Percentiles rank a stretch among this genome's conserved stretches.
Evolutionary conservation across 2,329 filamentous ascomycete genomes (phyloP).

Genomic region (Dothidotthia symphoricarpi): DNA sequence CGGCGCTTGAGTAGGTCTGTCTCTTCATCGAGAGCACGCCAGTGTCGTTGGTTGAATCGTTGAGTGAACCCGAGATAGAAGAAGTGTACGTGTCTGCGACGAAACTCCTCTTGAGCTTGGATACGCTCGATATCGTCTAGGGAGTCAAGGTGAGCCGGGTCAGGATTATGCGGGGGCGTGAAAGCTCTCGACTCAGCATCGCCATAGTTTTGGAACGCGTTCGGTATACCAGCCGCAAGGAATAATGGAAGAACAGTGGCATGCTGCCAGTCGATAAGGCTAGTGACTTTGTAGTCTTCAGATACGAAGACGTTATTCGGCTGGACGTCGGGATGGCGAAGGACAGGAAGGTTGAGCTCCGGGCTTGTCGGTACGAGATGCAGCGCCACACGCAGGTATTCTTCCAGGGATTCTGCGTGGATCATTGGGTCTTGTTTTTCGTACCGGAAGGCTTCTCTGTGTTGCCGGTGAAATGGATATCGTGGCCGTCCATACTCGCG

Average conservation of each 20-base stretch:
- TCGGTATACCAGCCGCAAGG: conserved; percentile 41
- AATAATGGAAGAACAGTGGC: conserved; percentile 39
- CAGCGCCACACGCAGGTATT: conserved; percentile 18
- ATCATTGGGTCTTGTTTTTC: conserved; percentile 20
- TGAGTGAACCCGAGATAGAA: conserved; percentile 31
- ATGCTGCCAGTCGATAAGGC: conserved; percentile 48
- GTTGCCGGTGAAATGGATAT: conserved; percentile 19
- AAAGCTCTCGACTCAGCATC: conserved; percentile 28
- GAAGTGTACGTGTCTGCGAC: conserved; percentile 32
- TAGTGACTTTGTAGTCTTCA: conserved; percentile 32
- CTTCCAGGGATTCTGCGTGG: conserved; percentile 13
- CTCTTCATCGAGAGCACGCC: conserved; percentile 21
- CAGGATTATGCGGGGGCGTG: conserved; percentile 11
- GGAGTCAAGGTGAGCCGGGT: conserved; percentile 15
- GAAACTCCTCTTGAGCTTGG: conserved; percentile 20
- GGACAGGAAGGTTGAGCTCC: conserved; percentile 17
- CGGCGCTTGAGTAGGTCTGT: conserved; percentile 19
- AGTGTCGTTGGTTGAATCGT: conserved; percentile 26
- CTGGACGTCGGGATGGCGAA: conserved; percentile 40
- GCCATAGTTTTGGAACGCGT: conserved; percentile 43
- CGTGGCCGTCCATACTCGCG: conserved; percentile 16
- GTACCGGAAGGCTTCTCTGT: conserved; percentile 24
- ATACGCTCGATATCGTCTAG: conserved; percentile 16
- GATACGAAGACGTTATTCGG: conserved; percentile 38
- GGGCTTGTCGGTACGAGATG: conserved; percentile 20